A percentile compares a stretch with the other conserved stretches of the same genome.
These are phyloP conservation scores for Turritis glabra DNA, from an alignment of 345 rosid genomes.

Conservation along the genomic window DNA sequence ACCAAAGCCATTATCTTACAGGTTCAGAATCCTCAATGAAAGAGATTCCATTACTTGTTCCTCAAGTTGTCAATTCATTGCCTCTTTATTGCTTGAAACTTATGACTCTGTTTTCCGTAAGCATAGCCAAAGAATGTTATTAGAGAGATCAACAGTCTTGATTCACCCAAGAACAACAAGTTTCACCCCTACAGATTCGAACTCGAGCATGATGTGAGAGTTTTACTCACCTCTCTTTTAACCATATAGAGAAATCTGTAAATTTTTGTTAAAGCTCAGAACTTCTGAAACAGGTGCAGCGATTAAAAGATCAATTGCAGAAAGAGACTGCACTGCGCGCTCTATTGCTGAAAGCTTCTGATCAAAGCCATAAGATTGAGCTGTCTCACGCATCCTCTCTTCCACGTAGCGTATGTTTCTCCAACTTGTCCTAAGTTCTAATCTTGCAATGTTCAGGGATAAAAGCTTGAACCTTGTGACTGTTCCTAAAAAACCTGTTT, in stretches of 20 bases:
- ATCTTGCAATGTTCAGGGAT: not conserved
- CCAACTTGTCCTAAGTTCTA: not conserved
- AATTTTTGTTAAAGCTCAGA: not conserved
- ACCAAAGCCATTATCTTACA: constrained; percentile 19
- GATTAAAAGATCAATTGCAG: constrained; percentile 32
- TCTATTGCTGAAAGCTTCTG: constrained; percentile 32
- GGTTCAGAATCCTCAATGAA: constrained; percentile 20
- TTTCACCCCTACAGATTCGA: constrained; percentile 33
- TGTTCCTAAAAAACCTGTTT: not conserved
- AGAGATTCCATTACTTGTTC: constrained; percentile 12
- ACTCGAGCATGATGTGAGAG: constrained; percentile 43
- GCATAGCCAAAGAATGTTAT: constrained; percentile 23
- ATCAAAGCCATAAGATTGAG: constrained; percentile 32
- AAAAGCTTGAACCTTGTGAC: not conserved
- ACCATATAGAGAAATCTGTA: not conserved
- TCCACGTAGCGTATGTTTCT: constrained; percentile 29
- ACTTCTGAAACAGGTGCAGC: constrained; percentile 36
- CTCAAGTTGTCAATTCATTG: constrained; percentile 27
- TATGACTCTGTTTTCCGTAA: constrained; percentile 21
- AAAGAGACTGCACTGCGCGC: constrained; percentile 30
- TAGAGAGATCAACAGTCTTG: constrained; percentile 15
- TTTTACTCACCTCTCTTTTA: not conserved
- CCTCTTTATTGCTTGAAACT: not conserved
- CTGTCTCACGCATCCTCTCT: constrained; percentile 28
- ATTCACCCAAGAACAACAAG: constrained; percentile 27